Evolutionary conservation across 2,329 filamentous ascomycete species (phyloP).

Genomic region (Penicillium brevicompactum): DNA sequence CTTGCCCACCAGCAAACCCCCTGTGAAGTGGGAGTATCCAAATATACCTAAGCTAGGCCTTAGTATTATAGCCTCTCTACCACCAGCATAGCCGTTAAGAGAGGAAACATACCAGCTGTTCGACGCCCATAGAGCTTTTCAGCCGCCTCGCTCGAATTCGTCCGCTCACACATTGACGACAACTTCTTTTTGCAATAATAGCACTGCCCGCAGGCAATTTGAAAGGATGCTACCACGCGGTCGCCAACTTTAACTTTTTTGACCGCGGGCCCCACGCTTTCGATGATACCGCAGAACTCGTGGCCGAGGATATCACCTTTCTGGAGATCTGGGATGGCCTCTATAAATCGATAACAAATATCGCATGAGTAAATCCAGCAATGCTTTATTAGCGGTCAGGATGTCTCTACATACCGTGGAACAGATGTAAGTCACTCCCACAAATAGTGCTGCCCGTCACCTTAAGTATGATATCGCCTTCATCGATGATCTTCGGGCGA

Average conservation of each 20-base stretch:
- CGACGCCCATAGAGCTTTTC: slow-evolving; percentile 75
- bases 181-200: slow-evolving; percentile 78
- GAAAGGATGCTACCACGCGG: slow-evolving; percentile 78
- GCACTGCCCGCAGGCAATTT: slow-evolving; percentile 69
- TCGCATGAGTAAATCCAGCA: slow-evolving; percentile 7
- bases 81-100: slow-evolving; percentile 1
- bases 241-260: slow-evolving; percentile 59
- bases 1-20: slow-evolving; percentile 83
- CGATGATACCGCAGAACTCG: slow-evolving; percentile 52
- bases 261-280: slow-evolving; percentile 56
- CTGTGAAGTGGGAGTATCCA: slow-evolving; percentile 71
- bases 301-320: slow-evolving; percentile 66
- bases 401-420: slow-evolving; percentile 25
- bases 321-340: slow-evolving; percentile 56
- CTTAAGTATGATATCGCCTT: slow-evolving; percentile 74
- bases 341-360: slow-evolving; percentile 16
- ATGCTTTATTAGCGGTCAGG: background rate
- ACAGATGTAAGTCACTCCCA: slow-evolving; percentile 57
- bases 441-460: slow-evolving; percentile 66
- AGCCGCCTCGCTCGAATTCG: slow-evolving; percentile 69
- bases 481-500: slow-evolving; percentile 70
- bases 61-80: background rate
- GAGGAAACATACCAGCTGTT: slow-evolving; percentile 60
- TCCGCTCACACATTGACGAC: slow-evolving; percentile 75
- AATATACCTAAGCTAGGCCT: slow-evolving; percentile 53